A percentile compares a stretch with the other conserved stretches of the same genome.
Conservation (phyloP, 345 rosid genomes). For the Psidium friedrichsthalianum region DNA sequence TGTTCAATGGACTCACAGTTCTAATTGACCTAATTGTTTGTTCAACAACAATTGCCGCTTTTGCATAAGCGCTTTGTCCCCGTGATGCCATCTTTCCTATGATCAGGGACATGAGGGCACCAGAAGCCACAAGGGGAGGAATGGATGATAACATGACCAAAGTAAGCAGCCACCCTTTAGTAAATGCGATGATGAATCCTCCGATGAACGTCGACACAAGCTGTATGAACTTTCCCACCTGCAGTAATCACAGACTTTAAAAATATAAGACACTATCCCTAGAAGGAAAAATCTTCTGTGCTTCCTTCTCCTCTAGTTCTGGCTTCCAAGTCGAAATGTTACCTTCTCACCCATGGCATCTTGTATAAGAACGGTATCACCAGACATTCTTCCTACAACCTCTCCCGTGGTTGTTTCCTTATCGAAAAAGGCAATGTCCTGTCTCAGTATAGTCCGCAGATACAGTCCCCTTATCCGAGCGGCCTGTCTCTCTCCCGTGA, state of each 20-base stretch:
- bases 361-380: constrained; percentile 88
- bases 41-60: constrained; percentile 64
- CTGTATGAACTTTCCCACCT: constrained; percentile 87
- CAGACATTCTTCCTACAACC: constrained; percentile 94
- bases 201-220: constrained; percentile 68
- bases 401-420: constrained; percentile 78
- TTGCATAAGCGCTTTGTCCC: constrained; percentile 62
- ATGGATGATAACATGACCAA: constrained; percentile 59
- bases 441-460: constrained; percentile 67
- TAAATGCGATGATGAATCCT: constrained; percentile 69
- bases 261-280: background rate
- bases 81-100: constrained; percentile 53
- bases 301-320: background rate
- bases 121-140: constrained; percentile 59
- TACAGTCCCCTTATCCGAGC: constrained; percentile 57
- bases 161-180: constrained; percentile 80
- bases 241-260: background rate
- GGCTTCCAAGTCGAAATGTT: background rate
- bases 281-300: background rate
- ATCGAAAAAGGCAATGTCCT: constrained; percentile 75
- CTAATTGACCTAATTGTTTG: constrained; percentile 76
- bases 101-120: constrained; percentile 39
- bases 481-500: constrained; percentile 85
- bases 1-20: constrained; percentile 30
- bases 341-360: constrained; percentile 99